Evolutionary conservation across 2,329 filamentous ascomycete species (phyloP), one percentile per base, ranked within the genome.

Genomic region (Fusarium ambrosium): DNA sequence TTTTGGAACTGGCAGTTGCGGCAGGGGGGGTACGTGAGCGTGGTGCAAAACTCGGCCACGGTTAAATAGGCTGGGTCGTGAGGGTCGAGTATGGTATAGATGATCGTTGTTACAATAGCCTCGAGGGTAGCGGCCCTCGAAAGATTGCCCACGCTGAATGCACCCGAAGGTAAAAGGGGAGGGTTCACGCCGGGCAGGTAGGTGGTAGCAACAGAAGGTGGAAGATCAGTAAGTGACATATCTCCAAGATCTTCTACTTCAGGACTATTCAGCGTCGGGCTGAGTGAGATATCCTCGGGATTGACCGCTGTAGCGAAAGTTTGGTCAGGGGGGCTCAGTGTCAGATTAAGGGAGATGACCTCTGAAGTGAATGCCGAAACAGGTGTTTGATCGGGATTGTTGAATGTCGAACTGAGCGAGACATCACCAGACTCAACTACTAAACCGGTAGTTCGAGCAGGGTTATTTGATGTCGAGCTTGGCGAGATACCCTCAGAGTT

Each of bases 61-160:
- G 64, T 71, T 16, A 74, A 51, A 37, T 56, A 66, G 13, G 60
- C 45, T 2, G 55, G 64, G 22, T 70, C 43, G 5, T 45, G 14
- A 7, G 70, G 70, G 22, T 74, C 60, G 32, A 74, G 41, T 6
- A 65, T 43, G 16, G 64, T 74, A 37, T 74, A 74, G 10, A 64
- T 37, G 32, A 74, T 37, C 8, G 70, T 73, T 4, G 67, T 69
- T 1, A 61, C 55, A 2, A 62, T 53, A 14, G 68, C 63, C 14
- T n/a, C 32, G 1, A 34, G 3, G 2, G 4, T 58, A 8, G 32
- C 36, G 3, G 24, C 18, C 4, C 7, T 29, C 2, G 53, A 51
- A 1, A 34, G 43, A 16, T 55, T 61, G 6, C 41, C 55, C 6
- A 24, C 16, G 13, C 32, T 41, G 9, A 27, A 58, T 2, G 24